Evolutionary conservation across 768 basidiomycete genomes (phyloP), one percentile per base, ranked within the genome.

Genomic region (Filobasidium wieringae): DNA sequence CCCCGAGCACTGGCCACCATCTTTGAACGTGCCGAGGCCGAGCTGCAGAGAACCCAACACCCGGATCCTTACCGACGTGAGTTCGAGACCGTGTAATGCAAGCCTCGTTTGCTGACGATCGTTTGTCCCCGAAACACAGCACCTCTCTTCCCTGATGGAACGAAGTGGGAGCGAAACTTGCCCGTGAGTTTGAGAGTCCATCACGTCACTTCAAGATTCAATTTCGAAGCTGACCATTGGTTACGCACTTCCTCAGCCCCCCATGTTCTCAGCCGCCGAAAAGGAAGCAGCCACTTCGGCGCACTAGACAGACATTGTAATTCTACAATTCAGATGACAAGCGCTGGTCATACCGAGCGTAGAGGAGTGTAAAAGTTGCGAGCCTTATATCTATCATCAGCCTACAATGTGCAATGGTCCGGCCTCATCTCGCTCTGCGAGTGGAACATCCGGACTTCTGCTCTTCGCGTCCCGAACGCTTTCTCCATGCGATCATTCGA

Each of bases 41-140:
- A 80, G 8, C 77, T 92, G 19, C 85, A 82, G 2, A 74, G 72
- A 30, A 80, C 74, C 67, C 77, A 77, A 55, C 93, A 97, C 71
- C 92, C 91, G 24, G 93, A 96, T 74, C 92, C 93, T 37, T 91
- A 90, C 74, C 85, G 87, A 71, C 75, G 92, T 96, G 74, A 77
- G 90, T 83, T 26, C 22, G 43, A 14, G 31, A 2, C 19, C 19
- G 19, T 7, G 11, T 8, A n/a, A 8, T 9, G 22, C 29, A 19
- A 12, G 22, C 22, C 36, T 37, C 36, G 9, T 37, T n/a, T 37
- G 9, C 36, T n/a, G 11, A 9, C 36, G 9, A 37, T 33, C 14
- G 27, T 34, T 26, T 27, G 24, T 37, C 51, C 40, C 22, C 49
- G 1, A 22, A 14, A 19, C 63, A 37, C 61, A 96, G 92, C 85